These are phyloP conservation scores for Quillaja saponaria DNA, from an alignment of 306 rosid species.

Conservation along the genomic window DNA sequence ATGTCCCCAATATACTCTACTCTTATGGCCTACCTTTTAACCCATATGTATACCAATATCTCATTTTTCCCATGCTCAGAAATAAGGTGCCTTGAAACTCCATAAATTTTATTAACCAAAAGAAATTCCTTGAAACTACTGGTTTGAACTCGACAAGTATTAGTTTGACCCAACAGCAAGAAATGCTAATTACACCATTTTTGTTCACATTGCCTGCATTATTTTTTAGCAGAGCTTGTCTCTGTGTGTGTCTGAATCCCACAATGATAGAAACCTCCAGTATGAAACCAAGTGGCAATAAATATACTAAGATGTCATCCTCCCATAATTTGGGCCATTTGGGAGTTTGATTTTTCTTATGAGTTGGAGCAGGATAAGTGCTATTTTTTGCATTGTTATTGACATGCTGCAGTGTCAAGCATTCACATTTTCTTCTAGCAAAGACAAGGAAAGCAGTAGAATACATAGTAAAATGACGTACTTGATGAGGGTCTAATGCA, in stretches of 20 bases:
- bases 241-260: constrained; percentile 17
- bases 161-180: constrained; percentile 20
- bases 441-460: neutral
- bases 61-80: constrained; percentile 13
- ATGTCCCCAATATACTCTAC: constrained; percentile 46
- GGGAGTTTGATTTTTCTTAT: constrained; percentile 35
- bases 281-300: constrained; percentile 39
- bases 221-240: neutral
- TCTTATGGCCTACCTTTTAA: constrained; percentile 35
- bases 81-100: constrained; percentile 5
- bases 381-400: constrained; percentile 39
- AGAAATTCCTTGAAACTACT: too few species aligned
- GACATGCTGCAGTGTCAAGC: constrained; percentile 27
- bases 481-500: too few species aligned
- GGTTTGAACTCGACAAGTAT: constrained; percentile 25
- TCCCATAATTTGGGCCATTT: constrained; percentile 29
- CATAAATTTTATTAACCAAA: constrained; percentile 25
- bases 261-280: constrained; percentile 12
- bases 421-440: constrained; percentile 25
- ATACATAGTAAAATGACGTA: neutral
- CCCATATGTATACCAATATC: constrained; percentile 3
- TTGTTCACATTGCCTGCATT: neutral
- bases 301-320: constrained; percentile 36
- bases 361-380: constrained; percentile 50
- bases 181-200: constrained; percentile 26